Evolutionary conservation across 78 protist genomes (phyloP).

Genomic region (Polysphondylium violaceum): DNA sequence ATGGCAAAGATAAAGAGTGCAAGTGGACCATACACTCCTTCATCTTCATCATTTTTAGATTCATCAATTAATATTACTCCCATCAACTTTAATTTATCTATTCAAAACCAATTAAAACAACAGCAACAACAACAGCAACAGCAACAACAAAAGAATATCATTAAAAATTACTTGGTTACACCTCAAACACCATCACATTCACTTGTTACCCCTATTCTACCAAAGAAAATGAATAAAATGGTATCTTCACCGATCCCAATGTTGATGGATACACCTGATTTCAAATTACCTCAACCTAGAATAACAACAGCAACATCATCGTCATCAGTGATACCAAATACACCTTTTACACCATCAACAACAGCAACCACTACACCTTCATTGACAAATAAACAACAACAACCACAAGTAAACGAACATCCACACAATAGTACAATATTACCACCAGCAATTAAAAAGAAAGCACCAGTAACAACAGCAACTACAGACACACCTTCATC

Average conservation of each 20-base stretch:
- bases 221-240: neutral
- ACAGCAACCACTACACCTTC: neutral
- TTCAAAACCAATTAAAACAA: neutral
- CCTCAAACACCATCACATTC: constrained; percentile 55
- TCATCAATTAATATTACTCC: constrained; percentile 25
- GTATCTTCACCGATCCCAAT: constrained; percentile 36
- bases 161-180: constrained; percentile 16
- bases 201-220: constrained; percentile 22
- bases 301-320: neutral
- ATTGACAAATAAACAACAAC: neutral
- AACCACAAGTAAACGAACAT: neutral
- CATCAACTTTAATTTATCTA: constrained; percentile 1
- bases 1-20: neutral
- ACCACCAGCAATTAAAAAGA: neutral
- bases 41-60: constrained; percentile 3
- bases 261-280: constrained; percentile 37
- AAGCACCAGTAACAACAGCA: neutral
- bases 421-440: neutral
- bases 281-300: neutral
- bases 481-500: constrained; percentile 7
- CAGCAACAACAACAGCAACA: constrained; percentile 34
- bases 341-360: neutral
- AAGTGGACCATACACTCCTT: neutral
- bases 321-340: neutral
- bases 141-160: constrained; percentile 6